phyloP scores from a whole-genome alignment of 2,329 filamentous ascomycete species.

The Plectosphaerella cucumerina region DNA sequence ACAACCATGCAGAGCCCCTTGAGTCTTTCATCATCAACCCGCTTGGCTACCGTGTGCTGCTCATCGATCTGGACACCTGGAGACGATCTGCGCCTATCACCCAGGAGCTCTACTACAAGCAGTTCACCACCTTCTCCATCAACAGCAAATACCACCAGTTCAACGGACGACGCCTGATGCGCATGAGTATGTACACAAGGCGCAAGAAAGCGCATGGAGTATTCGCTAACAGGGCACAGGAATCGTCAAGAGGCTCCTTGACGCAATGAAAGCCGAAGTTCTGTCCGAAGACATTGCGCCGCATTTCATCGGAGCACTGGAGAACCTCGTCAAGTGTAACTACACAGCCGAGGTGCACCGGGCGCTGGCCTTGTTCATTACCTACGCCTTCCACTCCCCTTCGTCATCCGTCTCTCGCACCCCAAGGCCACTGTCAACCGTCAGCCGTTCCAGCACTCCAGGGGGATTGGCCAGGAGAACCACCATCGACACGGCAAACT shows the following conservation, averaged over 20 bases:
- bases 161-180: constrained; percentile 78
- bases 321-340: constrained; percentile 73
- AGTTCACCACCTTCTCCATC: constrained; percentile 85
- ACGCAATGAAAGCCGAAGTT: constrained; percentile 82
- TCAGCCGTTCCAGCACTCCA: constrained; percentile 36
- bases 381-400: constrained; percentile 74
- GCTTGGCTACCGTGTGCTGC: constrained; percentile 83
- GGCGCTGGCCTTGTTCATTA: constrained; percentile 86
- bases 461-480: constrained; percentile 28
- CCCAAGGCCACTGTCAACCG: constrained; percentile 37
- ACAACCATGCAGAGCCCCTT: constrained; percentile 72
- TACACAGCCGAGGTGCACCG: constrained; percentile 81
- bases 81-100: constrained; percentile 70
- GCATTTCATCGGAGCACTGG: constrained; percentile 75
- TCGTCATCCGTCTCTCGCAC: constrained; percentile 45
- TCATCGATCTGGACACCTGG: constrained; percentile 95
- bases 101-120: constrained; percentile 86
- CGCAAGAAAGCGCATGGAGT: too few relatives aligned
- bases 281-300: constrained; percentile 69
- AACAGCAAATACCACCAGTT: constrained; percentile 90
- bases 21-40: constrained; percentile 95
- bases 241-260: constrained; percentile 83
- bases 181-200: constrained; percentile 69
- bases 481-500: constrained; percentile 26
- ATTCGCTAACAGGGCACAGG: constrained; percentile 43